Conservation (phyloP, 1,139 yeast genomes). For the Yamadazyma spencermartinsiae region DNA sequence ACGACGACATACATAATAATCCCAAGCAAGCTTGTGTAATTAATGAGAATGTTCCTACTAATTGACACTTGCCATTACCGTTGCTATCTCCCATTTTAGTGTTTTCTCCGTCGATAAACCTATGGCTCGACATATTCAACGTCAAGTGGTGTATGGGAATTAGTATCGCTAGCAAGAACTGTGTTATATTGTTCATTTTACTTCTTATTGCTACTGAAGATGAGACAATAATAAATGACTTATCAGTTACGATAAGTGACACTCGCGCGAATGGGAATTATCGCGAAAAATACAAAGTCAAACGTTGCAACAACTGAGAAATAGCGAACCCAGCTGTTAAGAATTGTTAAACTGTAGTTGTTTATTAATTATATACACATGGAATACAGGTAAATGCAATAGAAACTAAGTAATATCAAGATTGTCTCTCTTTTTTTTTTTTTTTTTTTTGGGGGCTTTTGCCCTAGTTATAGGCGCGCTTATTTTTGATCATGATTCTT, state of each 20-base stretch:
- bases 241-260: too few species aligned
- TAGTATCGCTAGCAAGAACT: neutral
- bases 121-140: neutral
- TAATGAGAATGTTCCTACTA: constrained; percentile 71
- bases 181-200: neutral
- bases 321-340: neutral
- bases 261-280: too few species aligned
- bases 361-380: neutral
- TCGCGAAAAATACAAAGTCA: neutral
- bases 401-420: neutral
- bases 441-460: neutral
- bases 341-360: neutral
- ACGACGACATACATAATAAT: constrained; percentile 66
- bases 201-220: neutral
- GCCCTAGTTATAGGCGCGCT: too few species aligned
- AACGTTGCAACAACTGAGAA: neutral
- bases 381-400: constrained; percentile 1
- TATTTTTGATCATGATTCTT: constrained; percentile 13
- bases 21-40: constrained; percentile 71
- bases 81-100: neutral
- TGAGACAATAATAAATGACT: constrained; percentile 1
- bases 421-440: neutral
- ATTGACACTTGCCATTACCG: constrained; percentile 49
- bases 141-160: neutral
- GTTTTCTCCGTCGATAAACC: neutral